A percentile compares a stretch with the other conserved stretches of the same genome.
Evolutionary conservation across 345 rosid genomes (phyloP).

Genomic region (Rubroshorea leprosula): DNA sequence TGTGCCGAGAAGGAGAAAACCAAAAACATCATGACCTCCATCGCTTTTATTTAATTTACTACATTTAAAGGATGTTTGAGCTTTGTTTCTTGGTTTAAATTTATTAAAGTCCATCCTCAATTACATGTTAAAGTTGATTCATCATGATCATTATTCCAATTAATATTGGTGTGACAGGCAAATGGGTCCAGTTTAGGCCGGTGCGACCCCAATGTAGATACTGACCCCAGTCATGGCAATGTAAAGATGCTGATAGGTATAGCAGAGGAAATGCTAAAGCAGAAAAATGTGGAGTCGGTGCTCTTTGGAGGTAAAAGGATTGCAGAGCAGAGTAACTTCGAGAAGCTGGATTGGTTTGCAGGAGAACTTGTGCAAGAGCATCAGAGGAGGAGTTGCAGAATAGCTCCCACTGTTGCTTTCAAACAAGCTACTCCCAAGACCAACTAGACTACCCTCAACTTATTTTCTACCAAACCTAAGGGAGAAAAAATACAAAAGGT

Average conservation of each 20-base stretch:
- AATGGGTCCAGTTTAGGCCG: slow-evolving; percentile 67
- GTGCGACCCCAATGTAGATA: slow-evolving; percentile 58
- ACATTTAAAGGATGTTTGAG: too few species aligned
- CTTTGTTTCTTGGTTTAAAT: neutral
- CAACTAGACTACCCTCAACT: slow-evolving; percentile 26
- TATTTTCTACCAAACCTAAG: slow-evolving; percentile 25
- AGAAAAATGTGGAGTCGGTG: slow-evolving; percentile 91
- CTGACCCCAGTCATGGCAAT: slow-evolving; percentile 62
- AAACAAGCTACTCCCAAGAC: slow-evolving; percentile 57
- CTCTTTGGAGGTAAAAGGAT: slow-evolving; percentile 83
- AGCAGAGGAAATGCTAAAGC: slow-evolving; percentile 94
- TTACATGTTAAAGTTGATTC: too few species aligned
- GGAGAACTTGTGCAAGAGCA: slow-evolving; percentile 84
- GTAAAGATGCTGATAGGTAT: slow-evolving; percentile 61
- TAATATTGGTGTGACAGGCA: slow-evolving; percentile 43
- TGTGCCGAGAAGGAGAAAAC: too few species aligned
- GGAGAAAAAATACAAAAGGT: slow-evolving; percentile 22
- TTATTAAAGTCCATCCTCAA: too few species aligned
- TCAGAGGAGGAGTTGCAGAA: slow-evolving; percentile 85
- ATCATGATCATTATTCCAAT: neutral
- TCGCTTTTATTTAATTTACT: too few species aligned
- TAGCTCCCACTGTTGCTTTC: slow-evolving; percentile 97
- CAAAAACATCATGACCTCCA: too few species aligned
- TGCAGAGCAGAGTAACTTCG: slow-evolving; percentile 63
- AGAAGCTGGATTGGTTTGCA: slow-evolving; percentile 88